These are phyloP conservation scores for Petrea volubilis DNA, from an alignment of 257 asterid species.

Conservation along the genomic window DNA sequence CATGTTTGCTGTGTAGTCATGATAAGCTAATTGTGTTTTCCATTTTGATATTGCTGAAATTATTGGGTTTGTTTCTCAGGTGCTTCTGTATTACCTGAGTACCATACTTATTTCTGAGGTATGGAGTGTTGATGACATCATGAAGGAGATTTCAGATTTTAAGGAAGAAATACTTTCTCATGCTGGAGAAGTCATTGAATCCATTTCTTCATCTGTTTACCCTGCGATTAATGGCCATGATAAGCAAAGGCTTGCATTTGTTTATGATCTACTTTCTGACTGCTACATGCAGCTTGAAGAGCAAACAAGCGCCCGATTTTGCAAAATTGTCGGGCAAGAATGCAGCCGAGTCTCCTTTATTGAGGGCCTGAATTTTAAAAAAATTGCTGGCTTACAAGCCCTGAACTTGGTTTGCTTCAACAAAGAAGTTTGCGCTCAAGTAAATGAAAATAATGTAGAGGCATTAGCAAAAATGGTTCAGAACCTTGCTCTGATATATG, in stretches of 20 bases:
- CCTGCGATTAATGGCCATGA: slow-evolving; percentile 80
- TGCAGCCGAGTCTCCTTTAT: slow-evolving; percentile 76
- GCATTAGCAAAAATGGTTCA: slow-evolving; percentile 84
- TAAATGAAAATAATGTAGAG: slow-evolving; percentile 69
- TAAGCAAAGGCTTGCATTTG: slow-evolving; percentile 75
- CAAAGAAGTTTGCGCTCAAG: slow-evolving; percentile 68
- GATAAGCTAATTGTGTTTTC: background rate
- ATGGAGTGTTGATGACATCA: slow-evolving; percentile 74
- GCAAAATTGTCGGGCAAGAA: slow-evolving; percentile 65
- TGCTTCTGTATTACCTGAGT: slow-evolving; percentile 70
- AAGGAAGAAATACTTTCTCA: slow-evolving; percentile 56
- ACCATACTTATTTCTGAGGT: slow-evolving; percentile 71
- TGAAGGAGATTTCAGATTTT: slow-evolving; percentile 58
- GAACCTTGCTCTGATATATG: slow-evolving; percentile 54
- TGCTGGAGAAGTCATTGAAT: slow-evolving; percentile 67
- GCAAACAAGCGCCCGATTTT: slow-evolving; percentile 41
- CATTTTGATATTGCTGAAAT: slow-evolving; percentile 18
- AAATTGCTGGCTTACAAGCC: slow-evolving; percentile 68
- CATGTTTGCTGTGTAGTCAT: slow-evolving; percentile 10
- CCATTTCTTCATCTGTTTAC: slow-evolving; percentile 57
- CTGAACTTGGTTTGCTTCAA: slow-evolving; percentile 70
- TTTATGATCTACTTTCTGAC: slow-evolving; percentile 76
- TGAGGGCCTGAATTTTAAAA: slow-evolving; percentile 69
- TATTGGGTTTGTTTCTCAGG: slow-evolving; percentile 47
- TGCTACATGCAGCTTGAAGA: slow-evolving; percentile 66